Percentiles rank a stretch among this genome's conserved stretches.
These are phyloP conservation scores for Colletotrichum sojae DNA, from an alignment of 2,329 filamentous ascomycete species.

Conservation along the genomic window DNA sequence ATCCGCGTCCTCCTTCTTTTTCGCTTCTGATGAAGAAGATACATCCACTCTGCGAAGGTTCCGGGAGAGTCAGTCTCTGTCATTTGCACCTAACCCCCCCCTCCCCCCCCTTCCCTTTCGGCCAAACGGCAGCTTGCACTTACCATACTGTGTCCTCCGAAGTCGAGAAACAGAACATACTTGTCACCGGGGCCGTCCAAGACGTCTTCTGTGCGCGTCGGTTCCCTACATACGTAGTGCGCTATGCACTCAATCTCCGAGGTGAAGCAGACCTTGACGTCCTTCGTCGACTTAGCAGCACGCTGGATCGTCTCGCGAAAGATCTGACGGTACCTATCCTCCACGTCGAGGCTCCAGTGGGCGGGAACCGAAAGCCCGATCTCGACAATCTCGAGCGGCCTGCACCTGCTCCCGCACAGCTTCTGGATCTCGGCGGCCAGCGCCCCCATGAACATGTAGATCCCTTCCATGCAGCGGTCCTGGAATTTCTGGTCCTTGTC, in stretches of 20 bases:
- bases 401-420: not conserved
- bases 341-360: conserved; percentile 11
- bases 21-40: conserved; percentile 13
- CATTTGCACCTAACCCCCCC: too few relatives aligned
- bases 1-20: not conserved
- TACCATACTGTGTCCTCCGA: conserved; percentile 38
- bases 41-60: conserved; percentile 25
- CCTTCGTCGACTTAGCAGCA: not conserved
- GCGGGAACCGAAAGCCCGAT: conserved; percentile 3
- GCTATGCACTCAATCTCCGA: conserved; percentile 27
- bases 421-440: not conserved
- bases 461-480: not conserved
- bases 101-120: too few relatives aligned
- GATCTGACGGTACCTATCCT: too few relatives aligned
- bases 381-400: not conserved
- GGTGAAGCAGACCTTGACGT: conserved; percentile 9
- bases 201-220: not conserved
- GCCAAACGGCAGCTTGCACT: not conserved
- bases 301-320: not conserved
- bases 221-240: conserved; percentile 16
- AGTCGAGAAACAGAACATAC: conserved; percentile 32
- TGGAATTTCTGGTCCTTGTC: not conserved
- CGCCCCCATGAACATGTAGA: not conserved
- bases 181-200: not conserved
- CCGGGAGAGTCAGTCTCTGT: not conserved